Evolutionary conservation across 345 rosid species (phyloP).

Genomic region (Salix caprea): DNA sequence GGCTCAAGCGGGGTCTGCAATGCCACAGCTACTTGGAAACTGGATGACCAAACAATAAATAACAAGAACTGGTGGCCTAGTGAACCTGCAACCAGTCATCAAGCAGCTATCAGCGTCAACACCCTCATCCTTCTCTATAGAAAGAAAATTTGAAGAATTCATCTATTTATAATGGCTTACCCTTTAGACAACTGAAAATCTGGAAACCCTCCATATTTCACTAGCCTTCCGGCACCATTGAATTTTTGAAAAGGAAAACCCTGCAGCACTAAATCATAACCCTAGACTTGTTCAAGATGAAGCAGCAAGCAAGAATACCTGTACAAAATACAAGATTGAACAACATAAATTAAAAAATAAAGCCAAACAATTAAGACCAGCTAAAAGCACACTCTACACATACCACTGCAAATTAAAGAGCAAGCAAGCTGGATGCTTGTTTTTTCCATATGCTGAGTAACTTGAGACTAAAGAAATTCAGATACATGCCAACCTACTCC

Average conservation of each 20-base stretch:
- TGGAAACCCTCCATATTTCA: slow-evolving; percentile 42
- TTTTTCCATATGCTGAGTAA: background rate
- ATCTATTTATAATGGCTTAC: slow-evolving; percentile 27
- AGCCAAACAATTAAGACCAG: background rate
- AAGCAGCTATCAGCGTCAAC: slow-evolving; percentile 23
- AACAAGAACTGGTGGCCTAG: slow-evolving; percentile 48
- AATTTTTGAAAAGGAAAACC: slow-evolving; percentile 34
- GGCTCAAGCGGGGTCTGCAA: slow-evolving; percentile 33
- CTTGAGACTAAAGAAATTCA: background rate
- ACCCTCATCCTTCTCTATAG: background rate
- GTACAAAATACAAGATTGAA: slow-evolving; percentile 1
- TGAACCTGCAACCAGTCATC: slow-evolving; percentile 49
- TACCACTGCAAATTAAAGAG: background rate
- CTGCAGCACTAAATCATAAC: slow-evolving; percentile 17
- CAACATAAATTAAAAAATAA: background rate
- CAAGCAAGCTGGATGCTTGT: background rate
- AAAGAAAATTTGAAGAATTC: background rate
- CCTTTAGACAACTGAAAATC: slow-evolving; percentile 39
- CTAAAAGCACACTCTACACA: background rate
- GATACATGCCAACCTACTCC: background rate
- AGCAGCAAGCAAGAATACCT: slow-evolving; percentile 18
- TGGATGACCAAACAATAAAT: slow-evolving; percentile 59
- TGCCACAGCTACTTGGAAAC: slow-evolving; percentile 61
- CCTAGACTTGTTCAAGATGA: slow-evolving; percentile 10
- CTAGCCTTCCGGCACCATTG: slow-evolving; percentile 48